A percentile compares a stretch with the other conserved stretches of the same genome.
phyloP scores from a whole-genome alignment of 2,329 filamentous ascomycete species.

The Pseudocercospora fijiensis region DNA sequence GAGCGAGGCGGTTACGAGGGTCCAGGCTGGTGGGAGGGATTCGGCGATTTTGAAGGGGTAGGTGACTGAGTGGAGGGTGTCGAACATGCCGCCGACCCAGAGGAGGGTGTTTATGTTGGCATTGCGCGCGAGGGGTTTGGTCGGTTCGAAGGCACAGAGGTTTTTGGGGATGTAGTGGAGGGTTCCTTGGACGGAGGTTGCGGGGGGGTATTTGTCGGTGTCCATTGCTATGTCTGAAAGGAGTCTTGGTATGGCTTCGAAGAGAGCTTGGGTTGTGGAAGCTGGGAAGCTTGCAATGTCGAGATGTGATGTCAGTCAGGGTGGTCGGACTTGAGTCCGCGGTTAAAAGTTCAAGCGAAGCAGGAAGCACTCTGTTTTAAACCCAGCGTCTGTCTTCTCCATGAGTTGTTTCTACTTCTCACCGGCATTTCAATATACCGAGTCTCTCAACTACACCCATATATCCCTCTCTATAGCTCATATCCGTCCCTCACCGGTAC shows the following conservation, averaged over 20 bases:
- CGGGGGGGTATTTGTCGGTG: constrained; percentile 6
- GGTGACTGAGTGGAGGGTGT: constrained; percentile 65
- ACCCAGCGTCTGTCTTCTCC: too few species aligned
- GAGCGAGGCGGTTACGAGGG: constrained; percentile 43
- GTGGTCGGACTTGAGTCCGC: not conserved
- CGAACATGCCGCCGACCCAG: constrained; percentile 69
- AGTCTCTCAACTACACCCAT: too few species aligned
- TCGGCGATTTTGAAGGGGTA: constrained; percentile 56
- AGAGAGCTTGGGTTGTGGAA: not conserved
- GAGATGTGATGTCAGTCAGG: not conserved
- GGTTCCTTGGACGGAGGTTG: constrained; percentile 35
- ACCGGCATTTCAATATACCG: too few species aligned
- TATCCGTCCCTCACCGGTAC: not conserved
- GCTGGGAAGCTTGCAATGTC: not conserved
- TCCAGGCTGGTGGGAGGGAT: constrained; percentile 53
- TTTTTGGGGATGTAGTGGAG: constrained; percentile 45
- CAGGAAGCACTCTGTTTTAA: too few species aligned
- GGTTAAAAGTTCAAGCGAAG: not conserved
- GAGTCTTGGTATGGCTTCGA: not conserved
- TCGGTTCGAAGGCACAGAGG: constrained; percentile 49
- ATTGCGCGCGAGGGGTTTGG: constrained; percentile 27
- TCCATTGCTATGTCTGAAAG: constrained; percentile 2
- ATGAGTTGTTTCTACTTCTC: too few species aligned
- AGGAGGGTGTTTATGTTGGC: constrained; percentile 59
- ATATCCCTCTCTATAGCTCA: not conserved